A percentile compares a stretch with the other conserved stretches of the same genome.
Evolutionary conservation across 139 green algal species (phyloP).

Genomic region (Bryopsis sp.): DNA sequence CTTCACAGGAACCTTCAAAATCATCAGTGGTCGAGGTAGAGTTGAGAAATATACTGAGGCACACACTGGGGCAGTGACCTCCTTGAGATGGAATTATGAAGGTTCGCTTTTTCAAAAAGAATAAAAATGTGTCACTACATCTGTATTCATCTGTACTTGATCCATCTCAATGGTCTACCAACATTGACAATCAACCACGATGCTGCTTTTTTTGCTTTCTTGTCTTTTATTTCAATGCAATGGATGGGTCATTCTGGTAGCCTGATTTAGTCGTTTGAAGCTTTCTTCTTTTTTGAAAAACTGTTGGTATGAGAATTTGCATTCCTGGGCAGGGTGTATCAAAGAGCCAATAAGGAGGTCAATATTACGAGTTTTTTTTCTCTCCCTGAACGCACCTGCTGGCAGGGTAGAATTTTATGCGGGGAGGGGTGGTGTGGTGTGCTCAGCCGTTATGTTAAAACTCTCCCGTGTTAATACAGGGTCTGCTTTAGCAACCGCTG

Average conservation of each 20-base stretch:
- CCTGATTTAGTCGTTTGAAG: no score
- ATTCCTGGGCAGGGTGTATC: neutral
- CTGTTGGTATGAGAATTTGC: neutral
- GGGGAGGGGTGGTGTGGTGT: no score
- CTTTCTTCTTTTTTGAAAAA: neutral
- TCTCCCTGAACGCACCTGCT: neutral
- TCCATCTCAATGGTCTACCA: neutral
- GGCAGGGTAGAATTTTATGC: neutral
- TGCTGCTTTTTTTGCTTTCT: neutral
- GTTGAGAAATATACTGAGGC: conserved; percentile 61
- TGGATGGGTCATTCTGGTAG: no score
- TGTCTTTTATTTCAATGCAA: neutral
- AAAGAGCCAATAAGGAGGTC: neutral
- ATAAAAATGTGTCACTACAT: neutral
- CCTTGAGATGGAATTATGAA: conserved; percentile 60
- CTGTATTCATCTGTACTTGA: neutral
- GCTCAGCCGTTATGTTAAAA: no score
- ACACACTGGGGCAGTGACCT: conserved; percentile 56
- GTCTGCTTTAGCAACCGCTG: conserved; percentile 56
- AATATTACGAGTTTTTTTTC: neutral
- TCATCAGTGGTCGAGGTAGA: conserved; percentile 41
- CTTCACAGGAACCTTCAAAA: conserved; percentile 49
- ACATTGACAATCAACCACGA: neutral
- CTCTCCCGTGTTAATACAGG: conserved; percentile 33
- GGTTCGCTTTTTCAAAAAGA: conserved; percentile 34